Evolutionary conservation across 352 stramenopile genomes (phyloP).

Genomic region (Phytophthora boehmeriae): DNA sequence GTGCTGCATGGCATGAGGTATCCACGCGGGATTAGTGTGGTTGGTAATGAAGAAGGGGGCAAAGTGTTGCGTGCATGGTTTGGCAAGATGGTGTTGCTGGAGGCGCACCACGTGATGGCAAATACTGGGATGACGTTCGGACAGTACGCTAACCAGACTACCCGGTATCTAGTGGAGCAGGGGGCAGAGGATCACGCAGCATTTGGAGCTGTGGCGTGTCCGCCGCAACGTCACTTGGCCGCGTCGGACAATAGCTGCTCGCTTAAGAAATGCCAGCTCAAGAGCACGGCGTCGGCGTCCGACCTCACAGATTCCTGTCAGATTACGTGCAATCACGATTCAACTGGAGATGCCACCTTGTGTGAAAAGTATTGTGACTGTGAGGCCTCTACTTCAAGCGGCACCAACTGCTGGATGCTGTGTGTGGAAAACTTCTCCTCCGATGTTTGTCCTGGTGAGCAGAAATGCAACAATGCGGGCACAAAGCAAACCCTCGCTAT

Average conservation of each 20-base stretch:
- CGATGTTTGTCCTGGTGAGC: conserved; percentile 48
- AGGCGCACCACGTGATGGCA: conserved; percentile 47
- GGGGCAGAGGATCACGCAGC: conserved; percentile 30
- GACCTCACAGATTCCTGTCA: conserved; percentile 51
- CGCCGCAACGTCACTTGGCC: conserved; percentile 44
- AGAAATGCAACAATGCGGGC: conserved; percentile 49
- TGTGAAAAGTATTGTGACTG: conserved; percentile 57
- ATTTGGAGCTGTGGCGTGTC: conserved; percentile 55
- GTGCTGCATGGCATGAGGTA: conserved; percentile 83
- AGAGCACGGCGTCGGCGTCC: conserved; percentile 30
- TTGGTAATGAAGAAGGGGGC: conserved; percentile 32
- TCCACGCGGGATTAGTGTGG: conserved; percentile 48
- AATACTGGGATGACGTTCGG: conserved; percentile 64
- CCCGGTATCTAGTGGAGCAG: conserved; percentile 53
- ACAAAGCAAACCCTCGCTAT: conserved; percentile 49
- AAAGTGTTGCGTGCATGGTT: conserved; percentile 69
- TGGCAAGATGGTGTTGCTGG: conserved; percentile 68
- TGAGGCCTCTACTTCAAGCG: conserved; percentile 27
- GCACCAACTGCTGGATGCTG: conserved; percentile 62
- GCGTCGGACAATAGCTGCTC: conserved; percentile 58
- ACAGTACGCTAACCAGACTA: conserved; percentile 60
- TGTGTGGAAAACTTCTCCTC: conserved; percentile 54
- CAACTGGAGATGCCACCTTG: conserved; percentile 32
- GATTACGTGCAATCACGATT: conserved; percentile 64
- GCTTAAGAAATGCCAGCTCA: conserved; percentile 47